Evolutionary conservation across 2,329 filamentous ascomycete species (phyloP).

Genomic region (Calonectria fujianensis): DNA sequence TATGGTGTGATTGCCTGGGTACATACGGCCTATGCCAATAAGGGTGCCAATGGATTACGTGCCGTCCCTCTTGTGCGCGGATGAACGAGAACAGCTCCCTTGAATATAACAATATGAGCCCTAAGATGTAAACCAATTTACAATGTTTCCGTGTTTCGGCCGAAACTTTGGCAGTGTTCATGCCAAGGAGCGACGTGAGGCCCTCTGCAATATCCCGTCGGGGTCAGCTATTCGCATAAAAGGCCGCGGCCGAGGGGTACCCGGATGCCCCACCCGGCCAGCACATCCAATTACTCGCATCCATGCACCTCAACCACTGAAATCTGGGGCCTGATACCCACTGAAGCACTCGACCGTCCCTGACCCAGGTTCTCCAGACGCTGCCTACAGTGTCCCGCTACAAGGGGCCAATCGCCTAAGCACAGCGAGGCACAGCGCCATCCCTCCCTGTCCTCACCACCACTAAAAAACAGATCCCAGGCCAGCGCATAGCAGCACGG

Average conservation of each 20-base stretch:
- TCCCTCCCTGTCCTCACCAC: slow-evolving; percentile 30
- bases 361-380: slow-evolving; percentile 16
- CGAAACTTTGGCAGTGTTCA: neutral
- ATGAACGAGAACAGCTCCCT: neutral
- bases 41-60: neutral
- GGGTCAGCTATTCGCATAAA: neutral
- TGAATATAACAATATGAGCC: neutral
- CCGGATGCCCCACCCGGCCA: slow-evolving; percentile 30
- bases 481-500: slow-evolving; percentile 27
- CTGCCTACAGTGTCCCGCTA: slow-evolving; percentile 25
- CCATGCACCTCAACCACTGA: slow-evolving; percentile 25
- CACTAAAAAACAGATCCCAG: slow-evolving; percentile 28
- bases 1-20: slow-evolving; percentile 22
- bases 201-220: slow-evolving; percentile 1
- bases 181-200: slow-evolving; percentile 11
- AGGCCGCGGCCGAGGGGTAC: slow-evolving; percentile 5
- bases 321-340: slow-evolving; percentile 21
- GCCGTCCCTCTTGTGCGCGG: neutral
- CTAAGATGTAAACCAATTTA: neutral
- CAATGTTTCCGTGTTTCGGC: neutral
- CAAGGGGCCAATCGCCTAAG: slow-evolving; percentile 17
- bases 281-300: slow-evolving; percentile 27
- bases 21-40: neutral
- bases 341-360: slow-evolving; percentile 32
- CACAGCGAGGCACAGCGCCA: slow-evolving; percentile 31